Evolutionary conservation across 495 filamentous ascomycete genomes (phyloP).

Genomic region (Tricharina praecox): DNA sequence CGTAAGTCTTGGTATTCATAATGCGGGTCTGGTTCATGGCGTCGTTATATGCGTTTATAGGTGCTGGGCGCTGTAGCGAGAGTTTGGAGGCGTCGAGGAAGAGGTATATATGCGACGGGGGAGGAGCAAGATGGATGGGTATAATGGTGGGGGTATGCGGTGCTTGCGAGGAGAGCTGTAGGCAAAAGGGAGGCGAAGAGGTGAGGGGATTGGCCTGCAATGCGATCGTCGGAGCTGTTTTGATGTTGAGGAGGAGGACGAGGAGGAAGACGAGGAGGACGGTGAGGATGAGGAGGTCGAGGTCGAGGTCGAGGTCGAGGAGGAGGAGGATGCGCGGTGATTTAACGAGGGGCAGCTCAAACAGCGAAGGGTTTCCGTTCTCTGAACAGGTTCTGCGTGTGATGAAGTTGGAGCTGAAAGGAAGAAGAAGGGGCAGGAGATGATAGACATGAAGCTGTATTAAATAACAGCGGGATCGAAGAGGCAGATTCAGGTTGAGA

Average conservation of each 20-base stretch:
- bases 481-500: not conserved
- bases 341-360: slow-evolving; percentile 1
- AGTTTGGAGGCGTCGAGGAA: not conserved
- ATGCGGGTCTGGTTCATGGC: slow-evolving; percentile 3
- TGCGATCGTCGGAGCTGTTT: not conserved
- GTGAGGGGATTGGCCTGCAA: slow-evolving; percentile 23
- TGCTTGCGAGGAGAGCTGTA: too few relatives aligned
- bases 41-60: not conserved
- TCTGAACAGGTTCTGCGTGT: not conserved
- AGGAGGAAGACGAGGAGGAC: too few relatives aligned
- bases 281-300: too few relatives aligned
- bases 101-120: not conserved
- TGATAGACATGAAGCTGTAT: not conserved
- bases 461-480: not conserved
- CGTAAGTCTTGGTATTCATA: not conserved
- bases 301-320: too few relatives aligned
- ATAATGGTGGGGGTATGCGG: too few relatives aligned
- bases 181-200: slow-evolving; percentile 4
- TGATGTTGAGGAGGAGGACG: too few relatives aligned
- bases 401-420: not conserved
- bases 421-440: not conserved
- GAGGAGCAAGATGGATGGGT: too few relatives aligned
- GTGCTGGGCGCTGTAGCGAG: not conserved
- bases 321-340: not conserved
- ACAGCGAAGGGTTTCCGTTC: not conserved